These are phyloP conservation scores for Rutidosis leptorrhynchoides DNA, from an alignment of 129 eudicot genomes.

Conservation along the genomic window DNA sequence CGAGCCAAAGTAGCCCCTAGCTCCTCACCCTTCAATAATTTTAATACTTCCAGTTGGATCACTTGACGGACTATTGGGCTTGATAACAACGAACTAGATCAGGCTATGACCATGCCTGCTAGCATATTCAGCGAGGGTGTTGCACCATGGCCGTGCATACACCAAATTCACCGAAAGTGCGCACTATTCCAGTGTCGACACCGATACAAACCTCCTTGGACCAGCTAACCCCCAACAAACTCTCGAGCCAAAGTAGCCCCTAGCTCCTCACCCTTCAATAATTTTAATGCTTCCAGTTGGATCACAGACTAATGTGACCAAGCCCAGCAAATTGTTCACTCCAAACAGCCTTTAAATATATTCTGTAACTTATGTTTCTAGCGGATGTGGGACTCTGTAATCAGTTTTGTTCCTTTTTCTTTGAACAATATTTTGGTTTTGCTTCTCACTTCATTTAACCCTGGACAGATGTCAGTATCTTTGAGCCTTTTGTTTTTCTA, in stretches of 20 bases:
- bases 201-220: neutral
- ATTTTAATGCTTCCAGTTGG: constrained; percentile 22
- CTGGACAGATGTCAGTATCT: too few species aligned
- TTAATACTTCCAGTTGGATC: constrained; percentile 23
- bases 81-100: too few species aligned
- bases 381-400: constrained; percentile 10
- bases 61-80: too few species aligned
- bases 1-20: neutral
- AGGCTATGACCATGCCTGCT: neutral
- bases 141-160: neutral
- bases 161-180: neutral
- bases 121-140: too few species aligned
- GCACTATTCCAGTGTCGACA: neutral
- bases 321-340: neutral
- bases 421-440: too few species aligned
- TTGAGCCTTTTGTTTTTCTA: too few species aligned
- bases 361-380: neutral
- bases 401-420: neutral
- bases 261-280: constrained; percentile 13
- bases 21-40: neutral
- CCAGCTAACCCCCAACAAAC: neutral
- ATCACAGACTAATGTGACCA: constrained; percentile 3
- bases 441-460: too few species aligned
- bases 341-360: neutral
- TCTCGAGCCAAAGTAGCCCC: neutral